Evolutionary conservation across 2,329 filamentous ascomycete genomes (phyloP), one percentile per base, ranked within the genome.

Genomic region (Aspergillus sp.): DNA sequence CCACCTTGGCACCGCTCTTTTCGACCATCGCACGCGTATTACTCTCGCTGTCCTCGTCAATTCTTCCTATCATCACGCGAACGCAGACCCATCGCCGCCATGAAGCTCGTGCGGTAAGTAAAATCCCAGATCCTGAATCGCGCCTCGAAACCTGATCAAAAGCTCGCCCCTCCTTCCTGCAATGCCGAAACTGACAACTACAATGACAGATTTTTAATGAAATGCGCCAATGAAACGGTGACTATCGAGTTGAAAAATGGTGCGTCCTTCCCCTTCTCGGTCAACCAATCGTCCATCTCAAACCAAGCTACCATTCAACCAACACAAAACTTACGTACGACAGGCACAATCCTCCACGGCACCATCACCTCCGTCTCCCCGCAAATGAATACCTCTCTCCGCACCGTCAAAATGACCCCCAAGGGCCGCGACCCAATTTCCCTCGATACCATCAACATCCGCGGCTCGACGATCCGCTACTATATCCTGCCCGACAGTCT

Each of bases 191-290:
- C 43, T 61, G 43, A 57, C 49, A 52, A 30, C 23, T 13, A 38
- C 50, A 13, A 25, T 51, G 68, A 74, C 59, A 98, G 95, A 79
- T 99, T 99, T 80, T 85, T 99, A 72, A 98, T 98, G 94, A 99
- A 99, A 85, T 98, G 94, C 81, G 89, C 91, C 80, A 98, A 97
- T 80, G 95, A 99, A 84, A 97, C 95, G 73, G 95, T 98, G 73
- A 98, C 94, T 49, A 91, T 99, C 79, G 95, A 99, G 81, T 85
- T 99, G 70, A 99, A 99, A 81, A 98, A 98, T 87, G 95, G 93
- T 95, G 83, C 50, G 78, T 71, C 94, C 4, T 84, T 48, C 76
- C 70, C 49, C 11, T 9, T 34, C 48, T 31, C 23, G 45, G 7
- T 54, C 15, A 31, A 22, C 13, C 13, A 17, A 13, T 23, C 25